Evolutionary conservation across 2,329 filamentous ascomycete species (phyloP).

Genomic region (Penicillium palitans): DNA sequence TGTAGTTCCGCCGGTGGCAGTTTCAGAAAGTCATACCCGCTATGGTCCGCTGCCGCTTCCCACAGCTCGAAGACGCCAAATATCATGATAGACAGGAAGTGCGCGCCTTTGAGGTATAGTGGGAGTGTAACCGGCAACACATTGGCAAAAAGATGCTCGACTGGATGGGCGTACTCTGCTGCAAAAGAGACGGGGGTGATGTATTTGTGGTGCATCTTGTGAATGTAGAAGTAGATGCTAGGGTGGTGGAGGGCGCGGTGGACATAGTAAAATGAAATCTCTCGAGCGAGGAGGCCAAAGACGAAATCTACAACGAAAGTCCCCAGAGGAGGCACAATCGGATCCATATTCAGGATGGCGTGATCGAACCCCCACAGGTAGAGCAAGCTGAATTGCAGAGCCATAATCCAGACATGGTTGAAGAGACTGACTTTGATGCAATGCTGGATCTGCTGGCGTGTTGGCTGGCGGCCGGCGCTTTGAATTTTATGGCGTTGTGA

Average conservation of each 20-base stretch:
- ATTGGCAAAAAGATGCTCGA: slow-evolving; percentile 15
- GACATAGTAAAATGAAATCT: slow-evolving; percentile 19
- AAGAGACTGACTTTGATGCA: background rate
- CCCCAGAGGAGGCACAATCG: background rate
- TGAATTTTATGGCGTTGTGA: background rate
- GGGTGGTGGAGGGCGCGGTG: slow-evolving; percentile 17
- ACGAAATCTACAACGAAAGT: background rate
- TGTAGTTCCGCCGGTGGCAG: slow-evolving; percentile 7
- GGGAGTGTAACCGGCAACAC: slow-evolving; percentile 10
- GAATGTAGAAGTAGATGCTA: slow-evolving; percentile 12
- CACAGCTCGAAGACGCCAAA: slow-evolving; percentile 7
- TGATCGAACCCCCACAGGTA: background rate
- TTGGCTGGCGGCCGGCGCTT: slow-evolving; percentile 3
- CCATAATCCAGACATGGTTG: background rate
- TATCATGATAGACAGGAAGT: slow-evolving; percentile 1
- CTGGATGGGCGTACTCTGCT: slow-evolving; percentile 11
- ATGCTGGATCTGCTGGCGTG: slow-evolving; percentile 2
- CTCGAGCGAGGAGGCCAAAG: slow-evolving; percentile 7
- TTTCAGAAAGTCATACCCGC: slow-evolving; percentile 15
- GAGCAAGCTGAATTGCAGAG: background rate
- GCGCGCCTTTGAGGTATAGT: background rate
- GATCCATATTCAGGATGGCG: background rate
- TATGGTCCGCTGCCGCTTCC: slow-evolving; percentile 13
- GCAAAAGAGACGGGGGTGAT: slow-evolving; percentile 15
- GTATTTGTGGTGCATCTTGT: slow-evolving; percentile 19